Evolutionary conservation across 352 stramenopile species (phyloP), one percentile per base, ranked within the genome.

Genomic region (Phytophthora capsici): DNA sequence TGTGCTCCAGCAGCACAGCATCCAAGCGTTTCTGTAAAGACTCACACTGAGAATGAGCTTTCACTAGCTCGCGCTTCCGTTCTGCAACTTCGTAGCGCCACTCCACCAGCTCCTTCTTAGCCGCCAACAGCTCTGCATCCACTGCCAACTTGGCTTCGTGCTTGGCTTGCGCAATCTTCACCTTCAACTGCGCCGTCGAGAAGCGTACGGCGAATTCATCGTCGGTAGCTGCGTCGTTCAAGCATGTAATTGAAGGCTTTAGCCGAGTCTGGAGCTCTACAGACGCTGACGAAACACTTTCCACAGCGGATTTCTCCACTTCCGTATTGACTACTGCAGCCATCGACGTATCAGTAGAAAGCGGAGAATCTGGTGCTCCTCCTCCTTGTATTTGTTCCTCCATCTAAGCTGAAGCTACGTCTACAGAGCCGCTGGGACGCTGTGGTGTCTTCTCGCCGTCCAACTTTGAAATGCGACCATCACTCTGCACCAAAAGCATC

Each of bases 91-190:
- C 60, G 54, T 70, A 71, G 54, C 86, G 73, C 8, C 69, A 28
- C 55, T 78, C 67, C 14, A 89, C 48, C 13, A 90, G 69, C 67
- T 77, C 65, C 49, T 85, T 83, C 43, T 69, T 73, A 26, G 78
- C 47, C 32, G 36, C 66, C 46, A 82, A 63, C 43, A 85, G 45
- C 51, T 89, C 71, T 3, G 73, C 79, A 26, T 90, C 69, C 4
- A 73, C 71, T n/a, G 59, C 71, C 47, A 88, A 69, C 47, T 84
- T 88, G 7, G 73, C 59, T 40, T 90, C 80, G 6, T 86, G 61
- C 9, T 81, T 83, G 30, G 79, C 77, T 53, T 87, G 78, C 32
- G 83, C 77, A 41, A 86, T 63, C 45, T 84, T 84, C 23, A 63
- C 70, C 26, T 77, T 69, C 28, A 91, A 8, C 54, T 91, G 83